Evolutionary conservation across 2,329 filamentous ascomycete genomes (phyloP), one percentile per base, ranked within the genome.

Genomic region (Orbilia brochopaga): DNA sequence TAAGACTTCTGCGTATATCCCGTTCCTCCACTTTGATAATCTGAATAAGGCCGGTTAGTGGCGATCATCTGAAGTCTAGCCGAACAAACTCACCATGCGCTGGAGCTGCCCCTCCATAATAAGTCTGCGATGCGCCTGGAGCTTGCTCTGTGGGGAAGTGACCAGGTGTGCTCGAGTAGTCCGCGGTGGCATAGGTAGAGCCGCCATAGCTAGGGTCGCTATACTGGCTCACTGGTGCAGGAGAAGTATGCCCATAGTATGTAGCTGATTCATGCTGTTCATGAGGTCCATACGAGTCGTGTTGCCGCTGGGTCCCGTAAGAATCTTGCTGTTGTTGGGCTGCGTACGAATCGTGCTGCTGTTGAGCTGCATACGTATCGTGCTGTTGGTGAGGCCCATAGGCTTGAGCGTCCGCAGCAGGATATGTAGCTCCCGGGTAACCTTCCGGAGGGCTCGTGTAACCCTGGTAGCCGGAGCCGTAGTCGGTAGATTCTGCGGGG

Each of bases 171-270:
- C n/a, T 54, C 7, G 58, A 54, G 23, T 63, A 17, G 13, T 64
- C 46, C 40, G 67, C 50, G 30, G 67, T 55, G 1, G 48, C 17
- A 48, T 72, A 72, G 46, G 54, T 50, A 52, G 60, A 17, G 30
- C 57, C 23, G 7, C 35, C 48, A 44, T 65, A 72, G 42, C 17
- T 65, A 52, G 46, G 51, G 23, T 72, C 67, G 27, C 67, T 56
- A 57, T 72, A 72, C 4, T 64, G 67, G 30, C 37, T 55, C 27
- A 35, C 30, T 30, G 67, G 60, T 46, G 46, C 60, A 37, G 67
- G 67, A 7, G 60, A 65, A 7, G 59, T 59, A 53, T 65, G 67
- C 27, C 32, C 37, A 48, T 65, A 72, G 32, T 72, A 72, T n/a
- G 53, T 48, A 40, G 60, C 50, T 21, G 48, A 37, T 40, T 69